A percentile compares a stretch with the other conserved stretches of the same genome.
Evolutionary conservation across 2,329 filamentous ascomycete species (phyloP).

Genomic region (Macrophomina pseudophaseolina): DNA sequence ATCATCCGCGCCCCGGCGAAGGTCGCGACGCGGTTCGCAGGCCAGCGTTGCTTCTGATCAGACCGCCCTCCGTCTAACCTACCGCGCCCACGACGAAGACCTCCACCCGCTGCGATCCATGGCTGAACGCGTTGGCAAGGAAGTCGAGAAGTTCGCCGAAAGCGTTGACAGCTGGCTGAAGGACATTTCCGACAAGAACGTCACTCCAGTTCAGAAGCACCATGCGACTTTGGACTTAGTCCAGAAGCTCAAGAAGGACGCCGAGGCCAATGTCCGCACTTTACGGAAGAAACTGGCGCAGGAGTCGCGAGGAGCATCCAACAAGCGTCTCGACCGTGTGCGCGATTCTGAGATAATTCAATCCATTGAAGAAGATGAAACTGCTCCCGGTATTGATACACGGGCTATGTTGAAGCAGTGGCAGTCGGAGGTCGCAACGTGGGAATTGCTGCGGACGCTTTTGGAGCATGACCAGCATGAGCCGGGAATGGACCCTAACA

Average conservation of each 20-base stretch:
- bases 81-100: constrained; percentile 45
- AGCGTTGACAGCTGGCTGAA: constrained; percentile 73
- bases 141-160: constrained; percentile 87
- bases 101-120: constrained; percentile 67
- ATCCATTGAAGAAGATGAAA: constrained; percentile 35
- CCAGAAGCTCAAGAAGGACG: constrained; percentile 54
- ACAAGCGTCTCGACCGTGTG: constrained; percentile 36
- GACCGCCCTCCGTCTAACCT: constrained; percentile 30
- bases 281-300: constrained; percentile 51
- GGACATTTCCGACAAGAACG: constrained; percentile 36
- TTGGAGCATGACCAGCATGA: constrained; percentile 68
- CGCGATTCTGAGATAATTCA: constrained; percentile 29
- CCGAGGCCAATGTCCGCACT: constrained; percentile 55
- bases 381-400: constrained; percentile 30
- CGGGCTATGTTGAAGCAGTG: constrained; percentile 63
- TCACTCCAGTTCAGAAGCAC: constrained; percentile 62
- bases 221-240: constrained; percentile 46
- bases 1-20: constrained; percentile 31
- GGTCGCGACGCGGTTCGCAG: background rate
- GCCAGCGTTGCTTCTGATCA: constrained; percentile 31
- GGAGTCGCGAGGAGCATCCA: constrained; percentile 42
- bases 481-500: constrained; percentile 39
- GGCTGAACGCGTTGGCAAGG: constrained; percentile 72
- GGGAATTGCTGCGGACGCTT: constrained; percentile 80
- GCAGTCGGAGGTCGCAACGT: constrained; percentile 86